Base-by-base conservation (phyloP, 2,329 filamentous ascomycete species). In the Talaromyces piceae region DNA sequence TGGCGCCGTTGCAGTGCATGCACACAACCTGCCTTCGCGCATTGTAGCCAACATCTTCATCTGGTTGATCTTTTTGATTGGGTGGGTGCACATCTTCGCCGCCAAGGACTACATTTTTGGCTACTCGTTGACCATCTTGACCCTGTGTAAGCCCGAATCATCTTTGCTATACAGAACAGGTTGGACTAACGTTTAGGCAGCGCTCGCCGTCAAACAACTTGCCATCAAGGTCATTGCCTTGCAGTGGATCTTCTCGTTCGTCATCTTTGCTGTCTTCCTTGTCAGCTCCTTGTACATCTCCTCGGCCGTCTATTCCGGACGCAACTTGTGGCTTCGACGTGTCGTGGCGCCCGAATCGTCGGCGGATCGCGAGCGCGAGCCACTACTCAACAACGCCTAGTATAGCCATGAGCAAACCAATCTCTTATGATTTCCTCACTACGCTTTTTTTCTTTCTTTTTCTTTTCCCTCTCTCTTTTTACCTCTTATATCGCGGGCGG, bases 191-290 rank as follows among this genome's bases (percentile, higher is more conserved):
- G n/a, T n/a, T 13, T 22, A 2, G 11, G 2, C 41, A 54, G 78
- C 77, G 16, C 81, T 94, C 39, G 88, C 87, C 11, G 81, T 93
- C 13, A 79, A 82, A 12, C 90, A 95, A 67, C 83, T 94, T 71
- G 73, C 83, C 47, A 77, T 79, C 61, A 82, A 89, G 65, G 69
- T 84, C 53, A 76, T 94, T 58, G 87, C 88, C 5, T 76, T 95
- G 57, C 90, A 95, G 72, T 95, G 89, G 89, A 91, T 94, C 69
- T 95, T 95, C 66, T 87, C 89, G 28, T 93, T 94, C 63, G 76
- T 82, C 56, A 89, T 95, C 66, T 90, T 91, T 77, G 80, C 77
- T 1, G 65, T 87, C 23, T 79, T 94, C 49, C 86, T 93, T 65
- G 67, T 90, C 18, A 70, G 81, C 16, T 88, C 86, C 1, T 61